Conservation (phyloP, 306 rosid species). For the Inga laurina region DNA sequence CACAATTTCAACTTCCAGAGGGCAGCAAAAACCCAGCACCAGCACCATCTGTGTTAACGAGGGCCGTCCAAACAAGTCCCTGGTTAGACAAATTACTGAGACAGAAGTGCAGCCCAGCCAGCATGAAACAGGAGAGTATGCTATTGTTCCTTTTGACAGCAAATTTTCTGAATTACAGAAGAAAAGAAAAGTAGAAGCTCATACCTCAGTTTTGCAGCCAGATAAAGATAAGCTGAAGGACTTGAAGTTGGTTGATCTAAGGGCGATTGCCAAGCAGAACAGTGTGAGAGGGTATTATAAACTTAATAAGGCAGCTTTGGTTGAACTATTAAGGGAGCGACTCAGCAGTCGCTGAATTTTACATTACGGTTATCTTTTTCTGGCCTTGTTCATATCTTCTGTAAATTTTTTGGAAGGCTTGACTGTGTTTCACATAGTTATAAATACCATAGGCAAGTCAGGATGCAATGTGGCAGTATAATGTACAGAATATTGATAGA, state of each 20-base stretch:
- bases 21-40: background rate
- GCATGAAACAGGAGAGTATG: background rate
- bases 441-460: background rate
- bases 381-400: background rate
- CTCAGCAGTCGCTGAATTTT: background rate
- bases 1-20: background rate
- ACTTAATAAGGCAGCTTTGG: background rate
- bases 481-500: background rate
- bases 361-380: background rate
- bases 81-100: background rate
- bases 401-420: background rate
- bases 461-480: background rate
- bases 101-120: background rate
- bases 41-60: background rate
- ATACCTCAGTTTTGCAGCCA: background rate
- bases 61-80: background rate
- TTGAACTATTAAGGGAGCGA: background rate
- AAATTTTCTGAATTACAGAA: background rate
- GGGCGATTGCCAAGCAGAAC: background rate
- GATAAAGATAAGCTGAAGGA: background rate
- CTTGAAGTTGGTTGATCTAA: background rate
- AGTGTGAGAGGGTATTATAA: background rate
- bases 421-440: background rate
- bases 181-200: background rate
- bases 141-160: background rate